A percentile compares a stretch with the other conserved stretches of the same genome.
Conservation (phyloP, 345 rosid genomes). For the Bruguiera sexangula region DNA sequence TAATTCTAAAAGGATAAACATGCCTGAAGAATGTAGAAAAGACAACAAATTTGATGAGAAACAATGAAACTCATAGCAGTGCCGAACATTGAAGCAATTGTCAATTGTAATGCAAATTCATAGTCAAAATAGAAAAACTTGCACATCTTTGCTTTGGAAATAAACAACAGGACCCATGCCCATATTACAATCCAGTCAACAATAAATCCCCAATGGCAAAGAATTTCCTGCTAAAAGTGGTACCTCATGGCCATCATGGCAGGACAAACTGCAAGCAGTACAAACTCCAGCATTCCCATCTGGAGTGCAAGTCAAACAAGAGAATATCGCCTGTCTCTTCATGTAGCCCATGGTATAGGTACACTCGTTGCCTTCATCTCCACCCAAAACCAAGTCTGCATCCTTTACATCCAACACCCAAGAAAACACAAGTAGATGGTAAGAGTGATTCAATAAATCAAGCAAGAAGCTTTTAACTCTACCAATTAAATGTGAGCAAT, state of each 20-base stretch:
- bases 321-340: constrained; percentile 94
- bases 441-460: constrained; percentile 2
- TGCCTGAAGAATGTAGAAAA: background rate
- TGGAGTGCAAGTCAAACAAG: constrained; percentile 88
- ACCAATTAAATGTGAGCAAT: background rate
- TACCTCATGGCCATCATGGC: constrained; percentile 99
- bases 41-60: background rate
- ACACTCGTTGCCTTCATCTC: constrained; percentile 94
- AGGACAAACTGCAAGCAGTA: constrained; percentile 90
- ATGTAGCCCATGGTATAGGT: constrained; percentile 77
- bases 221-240: background rate
- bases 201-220: background rate
- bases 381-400: constrained; percentile 95
- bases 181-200: background rate
- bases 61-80: background rate
- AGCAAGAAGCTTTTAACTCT: background rate
- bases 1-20: background rate
- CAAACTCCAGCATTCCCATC: constrained; percentile 91
- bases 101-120: no score
- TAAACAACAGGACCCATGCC: background rate
- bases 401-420: constrained; percentile 43
- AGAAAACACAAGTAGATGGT: background rate
- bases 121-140: no score
- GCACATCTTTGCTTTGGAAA: background rate
- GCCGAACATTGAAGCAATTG: no score